Evolutionary conservation across 2,329 filamentous ascomycete genomes (phyloP), one percentile per base, ranked within the genome.

Genomic region (Leptodontidium sp.): DNA sequence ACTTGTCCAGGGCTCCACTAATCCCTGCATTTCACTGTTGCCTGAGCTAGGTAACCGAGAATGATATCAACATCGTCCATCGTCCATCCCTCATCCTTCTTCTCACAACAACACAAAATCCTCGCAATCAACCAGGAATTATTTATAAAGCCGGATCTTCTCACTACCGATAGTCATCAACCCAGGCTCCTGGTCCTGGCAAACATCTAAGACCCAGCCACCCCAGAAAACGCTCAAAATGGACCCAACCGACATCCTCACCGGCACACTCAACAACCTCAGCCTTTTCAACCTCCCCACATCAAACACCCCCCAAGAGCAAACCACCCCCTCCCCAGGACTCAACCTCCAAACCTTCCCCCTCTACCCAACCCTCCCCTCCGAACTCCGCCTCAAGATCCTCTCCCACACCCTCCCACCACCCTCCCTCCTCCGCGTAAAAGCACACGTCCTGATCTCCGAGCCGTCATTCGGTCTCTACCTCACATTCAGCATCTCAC

Each of bases 331-430:
- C 3, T 21, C n/a, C 21, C 14, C 55, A 58, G 26, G 3, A 2
- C 21, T 21, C 21, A 11, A 24, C 14, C 26, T 15, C 1, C 24
- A 53, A 32, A 32, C 24, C 1, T 66, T 66, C 35, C 26, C 49
- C 14, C 61, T 47, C 21, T 68, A 64, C 24, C 43, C 61, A 32
- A 29, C 38, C 4, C 62, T 68, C 6, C 62, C 66, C 3, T 26
- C 61, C 14, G 66, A 68, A 24, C 66, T 68, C 9, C 66, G 66
- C 4, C 49, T 64, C 24, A 68, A 64, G 17, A 64, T 68, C 38
- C 63, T 55, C 49, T 29, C 43, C 4, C 52, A 68, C 29, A 45
- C 61, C 17, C 26, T 68, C 1, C 66, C 66, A 1, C 29, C 29
- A 21, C 64, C 55, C 0, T 26, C 55, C 43, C 26, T 43, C 24